Conservation (phyloP, 768 basidiomycete species). For the Naganishia friedmannii region DNA sequence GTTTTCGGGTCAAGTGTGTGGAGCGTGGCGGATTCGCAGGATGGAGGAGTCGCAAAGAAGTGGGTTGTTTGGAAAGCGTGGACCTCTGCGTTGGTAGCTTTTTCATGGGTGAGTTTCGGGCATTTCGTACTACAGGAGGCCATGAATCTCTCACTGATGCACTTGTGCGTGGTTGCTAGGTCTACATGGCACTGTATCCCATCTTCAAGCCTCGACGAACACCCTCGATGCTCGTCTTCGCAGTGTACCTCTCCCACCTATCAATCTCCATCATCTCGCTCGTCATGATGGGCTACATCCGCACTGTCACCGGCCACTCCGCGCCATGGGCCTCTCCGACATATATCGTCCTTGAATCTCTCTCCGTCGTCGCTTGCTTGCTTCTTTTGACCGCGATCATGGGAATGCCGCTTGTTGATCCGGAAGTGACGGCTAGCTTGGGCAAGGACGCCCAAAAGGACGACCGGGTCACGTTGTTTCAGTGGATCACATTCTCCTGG, state of each 20-base stretch:
- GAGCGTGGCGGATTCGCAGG: constrained; percentile 11
- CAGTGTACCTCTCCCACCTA: constrained; percentile 36
- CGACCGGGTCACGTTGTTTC: constrained; percentile 42
- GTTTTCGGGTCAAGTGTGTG: constrained; percentile 35
- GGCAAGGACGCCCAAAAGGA: constrained; percentile 37
- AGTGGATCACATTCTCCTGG: constrained; percentile 50
- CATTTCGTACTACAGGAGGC: too few relatives aligned
- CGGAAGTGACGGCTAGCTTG: background rate
- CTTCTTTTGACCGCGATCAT: constrained; percentile 33
- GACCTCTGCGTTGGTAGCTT: constrained; percentile 36
- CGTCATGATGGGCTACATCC: constrained; percentile 35
- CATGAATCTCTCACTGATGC: background rate
- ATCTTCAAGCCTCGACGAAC: constrained; percentile 38
- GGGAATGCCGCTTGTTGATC: constrained; percentile 37
- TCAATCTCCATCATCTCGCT: constrained; percentile 35
- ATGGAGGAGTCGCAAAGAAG: background rate
- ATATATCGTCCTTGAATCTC: constrained; percentile 34
- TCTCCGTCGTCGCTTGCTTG: constrained; percentile 30
- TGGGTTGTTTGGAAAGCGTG: constrained; percentile 33
- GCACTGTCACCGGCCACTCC: constrained; percentile 24
- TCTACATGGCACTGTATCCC: constrained; percentile 36
- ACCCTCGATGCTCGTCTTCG: constrained; percentile 38
- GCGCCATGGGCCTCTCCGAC: constrained; percentile 37
- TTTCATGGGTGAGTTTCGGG: constrained; percentile 45
- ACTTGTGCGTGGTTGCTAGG: constrained; percentile 23